A percentile compares a stretch with the other conserved stretches of the same genome.
Conservation (phyloP, 2,329 filamentous ascomycete species). For the Aspergillus sojae region DNA sequence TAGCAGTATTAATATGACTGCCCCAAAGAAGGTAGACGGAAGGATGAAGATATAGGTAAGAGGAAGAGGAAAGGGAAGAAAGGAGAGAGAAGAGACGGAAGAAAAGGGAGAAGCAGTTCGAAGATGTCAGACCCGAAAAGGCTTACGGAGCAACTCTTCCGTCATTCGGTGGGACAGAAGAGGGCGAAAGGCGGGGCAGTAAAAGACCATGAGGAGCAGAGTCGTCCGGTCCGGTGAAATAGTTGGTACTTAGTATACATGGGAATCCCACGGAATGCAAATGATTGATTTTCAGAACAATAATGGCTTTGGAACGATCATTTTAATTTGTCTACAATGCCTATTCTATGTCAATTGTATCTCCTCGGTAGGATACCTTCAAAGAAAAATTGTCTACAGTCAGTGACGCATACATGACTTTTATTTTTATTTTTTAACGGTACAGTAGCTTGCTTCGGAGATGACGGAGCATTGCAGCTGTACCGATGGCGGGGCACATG, state of each 20-base stretch:
- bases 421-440: not conserved
- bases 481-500: slow-evolving; percentile 23
- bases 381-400: not conserved
- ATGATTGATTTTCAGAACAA: not conserved
- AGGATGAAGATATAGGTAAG: slow-evolving; percentile 16
- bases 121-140: slow-evolving; percentile 19
- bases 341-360: not conserved
- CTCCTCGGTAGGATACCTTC: not conserved
- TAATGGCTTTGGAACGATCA: not conserved
- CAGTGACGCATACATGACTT: not conserved
- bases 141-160: slow-evolving; percentile 42
- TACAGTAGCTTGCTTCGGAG: slow-evolving; percentile 11
- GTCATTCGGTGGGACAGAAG: slow-evolving; percentile 35
- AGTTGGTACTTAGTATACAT: slow-evolving; percentile 2
- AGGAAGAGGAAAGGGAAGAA: slow-evolving; percentile 21
- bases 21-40: slow-evolving; percentile 8
- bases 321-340: not conserved
- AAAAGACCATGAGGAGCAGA: slow-evolving; percentile 32
- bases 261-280: slow-evolving; percentile 8
- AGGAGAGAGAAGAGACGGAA: slow-evolving; percentile 26
- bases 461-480: slow-evolving; percentile 12
- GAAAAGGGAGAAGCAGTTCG: slow-evolving; percentile 27
- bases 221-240: slow-evolving; percentile 35
- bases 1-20: slow-evolving; percentile 15
- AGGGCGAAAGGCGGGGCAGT: slow-evolving; percentile 24